Evolutionary conservation across 2,329 filamentous ascomycete species (phyloP).

Genomic region (Penicillium sp.): DNA sequence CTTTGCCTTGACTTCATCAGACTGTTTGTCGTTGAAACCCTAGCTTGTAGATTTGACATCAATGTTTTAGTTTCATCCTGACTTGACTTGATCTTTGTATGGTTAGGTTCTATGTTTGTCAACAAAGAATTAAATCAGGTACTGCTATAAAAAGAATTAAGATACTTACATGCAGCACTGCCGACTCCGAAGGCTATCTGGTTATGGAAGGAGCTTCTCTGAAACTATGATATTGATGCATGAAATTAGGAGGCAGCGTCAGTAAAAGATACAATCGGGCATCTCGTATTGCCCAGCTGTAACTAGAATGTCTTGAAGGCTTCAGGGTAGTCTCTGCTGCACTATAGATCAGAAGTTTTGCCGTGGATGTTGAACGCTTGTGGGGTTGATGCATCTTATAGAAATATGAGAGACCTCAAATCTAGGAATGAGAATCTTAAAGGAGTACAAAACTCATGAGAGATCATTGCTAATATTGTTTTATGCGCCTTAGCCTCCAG

Average conservation of each 20-base stretch:
- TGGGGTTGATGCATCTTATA: background rate
- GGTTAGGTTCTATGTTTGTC: background rate
- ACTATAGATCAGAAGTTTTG: background rate
- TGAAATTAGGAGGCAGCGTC: constrained; percentile 3
- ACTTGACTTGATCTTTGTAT: background rate
- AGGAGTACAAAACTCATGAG: background rate
- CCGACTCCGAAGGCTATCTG: background rate
- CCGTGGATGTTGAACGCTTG: background rate
- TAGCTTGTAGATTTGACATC: background rate
- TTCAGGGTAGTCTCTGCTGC: background rate
- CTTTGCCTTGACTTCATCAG: background rate
- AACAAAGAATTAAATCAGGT: too few relatives aligned
- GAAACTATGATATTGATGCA: constrained; percentile 1
- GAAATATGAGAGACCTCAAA: background rate
- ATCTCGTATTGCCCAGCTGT: constrained; percentile 14
- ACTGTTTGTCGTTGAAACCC: background rate
- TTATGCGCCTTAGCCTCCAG: background rate
- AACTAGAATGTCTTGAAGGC: constrained; percentile 19
- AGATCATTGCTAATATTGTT: background rate
- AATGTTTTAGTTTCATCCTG: background rate
- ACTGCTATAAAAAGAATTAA: background rate
- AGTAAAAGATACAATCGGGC: background rate
- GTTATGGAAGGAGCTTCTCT: background rate
- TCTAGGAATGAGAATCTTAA: fast-evolving
- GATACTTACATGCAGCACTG: background rate